Conservation (phyloP, 805 yeast genomes). For the Crinitomyces ghanaensis region DNA sequence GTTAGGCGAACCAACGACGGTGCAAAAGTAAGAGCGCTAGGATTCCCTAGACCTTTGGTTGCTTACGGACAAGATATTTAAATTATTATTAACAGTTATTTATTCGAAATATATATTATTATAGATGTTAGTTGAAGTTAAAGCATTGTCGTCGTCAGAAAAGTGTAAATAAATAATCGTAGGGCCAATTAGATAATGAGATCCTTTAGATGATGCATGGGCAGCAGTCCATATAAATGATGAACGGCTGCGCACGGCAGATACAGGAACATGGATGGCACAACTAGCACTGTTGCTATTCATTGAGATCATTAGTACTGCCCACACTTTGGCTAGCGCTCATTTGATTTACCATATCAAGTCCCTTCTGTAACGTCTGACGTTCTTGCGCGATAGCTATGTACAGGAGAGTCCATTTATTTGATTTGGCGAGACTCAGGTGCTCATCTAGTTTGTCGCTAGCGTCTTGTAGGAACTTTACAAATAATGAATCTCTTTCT, state of each 20-base stretch:
- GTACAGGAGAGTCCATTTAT: constrained; percentile 20
- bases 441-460: constrained; percentile 8
- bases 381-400: constrained; percentile 24
- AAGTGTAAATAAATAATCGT: too few species aligned
- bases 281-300: background rate
- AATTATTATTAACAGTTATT: too few species aligned
- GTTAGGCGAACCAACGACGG: too few species aligned
- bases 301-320: background rate
- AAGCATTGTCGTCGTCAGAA: too few species aligned
- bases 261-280: too few species aligned
- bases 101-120: too few species aligned
- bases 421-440: constrained; percentile 11
- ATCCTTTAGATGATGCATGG: background rate
- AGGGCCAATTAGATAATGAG: background rate
- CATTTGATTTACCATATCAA: constrained; percentile 12
- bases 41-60: too few species aligned
- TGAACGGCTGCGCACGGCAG: background rate
- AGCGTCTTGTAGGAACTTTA: constrained; percentile 10
- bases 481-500: too few species aligned
- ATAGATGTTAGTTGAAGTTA: too few species aligned
- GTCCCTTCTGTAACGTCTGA: constrained; percentile 17
- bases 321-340: background rate
- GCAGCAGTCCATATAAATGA: background rate
- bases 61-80: too few species aligned
- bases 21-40: too few species aligned